Percentiles rank a stretch among this genome's conserved stretches.
phyloP scores from a whole-genome alignment of 202 grass and related monocot species.

The Thinopyrum obtusiflorum region DNA sequence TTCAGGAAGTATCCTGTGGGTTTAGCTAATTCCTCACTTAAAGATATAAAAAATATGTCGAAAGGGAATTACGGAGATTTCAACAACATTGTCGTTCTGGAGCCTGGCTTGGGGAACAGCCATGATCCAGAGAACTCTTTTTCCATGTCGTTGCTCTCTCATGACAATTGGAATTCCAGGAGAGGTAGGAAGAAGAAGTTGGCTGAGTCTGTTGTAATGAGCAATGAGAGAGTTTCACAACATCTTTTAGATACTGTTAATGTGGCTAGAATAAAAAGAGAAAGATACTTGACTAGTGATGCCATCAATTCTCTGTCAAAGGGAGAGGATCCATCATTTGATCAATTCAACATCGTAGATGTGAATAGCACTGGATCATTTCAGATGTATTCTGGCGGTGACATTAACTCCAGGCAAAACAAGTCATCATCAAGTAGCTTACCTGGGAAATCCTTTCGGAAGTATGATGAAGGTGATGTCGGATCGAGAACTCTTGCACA shows the following conservation, averaged over 20 bases:
- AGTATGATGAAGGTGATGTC: slow-evolving; percentile 19
- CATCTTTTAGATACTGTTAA: slow-evolving; percentile 24
- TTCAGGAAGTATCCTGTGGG: slow-evolving; percentile 35
- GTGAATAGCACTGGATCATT: slow-evolving; percentile 21
- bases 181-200: slow-evolving; percentile 32
- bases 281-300: slow-evolving; percentile 3
- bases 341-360: slow-evolving; percentile 20
- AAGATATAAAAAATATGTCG: slow-evolving; percentile 22
- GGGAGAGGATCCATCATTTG: slow-evolving; percentile 29
- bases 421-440: slow-evolving; percentile 11
- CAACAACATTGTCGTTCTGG: slow-evolving; percentile 50
- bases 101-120: slow-evolving; percentile 40
- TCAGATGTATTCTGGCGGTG: slow-evolving; percentile 20
- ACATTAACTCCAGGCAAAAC: slow-evolving; percentile 29
- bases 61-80: slow-evolving; percentile 23
- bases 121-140: slow-evolving; percentile 31
- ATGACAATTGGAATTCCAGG: slow-evolving; percentile 23
- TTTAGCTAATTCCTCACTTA: slow-evolving; percentile 41
- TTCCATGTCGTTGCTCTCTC: slow-evolving; percentile 27
- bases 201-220: slow-evolving; percentile 22
- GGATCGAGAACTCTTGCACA: slow-evolving; percentile 63
- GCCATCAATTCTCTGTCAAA: neutral
- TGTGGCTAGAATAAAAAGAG: slow-evolving; percentile 13
- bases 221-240: slow-evolving; percentile 27
- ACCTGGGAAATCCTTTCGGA: neutral